Percentiles rank a stretch among this genome's conserved stretches.
Conservation (phyloP, 2,329 filamentous ascomycete genomes). For the Eurotiales sp. region DNA sequence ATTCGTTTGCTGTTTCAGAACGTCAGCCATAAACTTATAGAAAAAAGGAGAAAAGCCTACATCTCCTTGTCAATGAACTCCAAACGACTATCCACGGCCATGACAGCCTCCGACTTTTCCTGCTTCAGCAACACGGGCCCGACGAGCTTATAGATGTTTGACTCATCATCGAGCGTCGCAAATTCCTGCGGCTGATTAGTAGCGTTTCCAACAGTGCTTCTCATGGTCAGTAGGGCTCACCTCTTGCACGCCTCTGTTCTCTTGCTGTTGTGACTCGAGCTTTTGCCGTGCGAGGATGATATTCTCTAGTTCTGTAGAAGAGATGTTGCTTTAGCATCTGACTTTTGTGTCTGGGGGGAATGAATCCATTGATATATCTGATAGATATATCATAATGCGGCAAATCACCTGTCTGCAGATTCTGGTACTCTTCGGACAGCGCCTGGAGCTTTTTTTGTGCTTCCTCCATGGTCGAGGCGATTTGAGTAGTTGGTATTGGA, state of each 20-base stretch:
- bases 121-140: conserved; percentile 93
- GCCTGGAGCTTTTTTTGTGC: conserved; percentile 73
- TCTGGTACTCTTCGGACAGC: conserved; percentile 82
- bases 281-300: conserved; percentile 78
- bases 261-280: conserved; percentile 86
- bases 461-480: conserved; percentile 57
- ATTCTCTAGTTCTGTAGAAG: conserved; percentile 67
- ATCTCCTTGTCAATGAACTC: conserved; percentile 95
- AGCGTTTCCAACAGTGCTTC: too few species aligned
- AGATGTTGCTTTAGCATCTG: conserved; percentile 6
- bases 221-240: conserved; percentile 38
- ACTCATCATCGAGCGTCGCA: conserved; percentile 68
- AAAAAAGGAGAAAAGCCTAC: conserved; percentile 43
- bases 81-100: conserved; percentile 83
- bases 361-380: too few species aligned
- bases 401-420: conserved; percentile 71
- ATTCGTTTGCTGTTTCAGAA: conserved; percentile 55
- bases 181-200: conserved; percentile 63
- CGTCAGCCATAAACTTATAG: not conserved
- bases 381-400: not conserved
- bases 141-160: conserved; percentile 93
- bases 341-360: too few species aligned
- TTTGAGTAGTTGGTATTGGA: not conserved
- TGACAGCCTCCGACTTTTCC: conserved; percentile 82
- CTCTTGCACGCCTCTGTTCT: conserved; percentile 84